A percentile compares a stretch with the other conserved stretches of the same genome.
phyloP scores from a whole-genome alignment of 139 green algal genomes.

The Pleodorina starrii region DNA sequence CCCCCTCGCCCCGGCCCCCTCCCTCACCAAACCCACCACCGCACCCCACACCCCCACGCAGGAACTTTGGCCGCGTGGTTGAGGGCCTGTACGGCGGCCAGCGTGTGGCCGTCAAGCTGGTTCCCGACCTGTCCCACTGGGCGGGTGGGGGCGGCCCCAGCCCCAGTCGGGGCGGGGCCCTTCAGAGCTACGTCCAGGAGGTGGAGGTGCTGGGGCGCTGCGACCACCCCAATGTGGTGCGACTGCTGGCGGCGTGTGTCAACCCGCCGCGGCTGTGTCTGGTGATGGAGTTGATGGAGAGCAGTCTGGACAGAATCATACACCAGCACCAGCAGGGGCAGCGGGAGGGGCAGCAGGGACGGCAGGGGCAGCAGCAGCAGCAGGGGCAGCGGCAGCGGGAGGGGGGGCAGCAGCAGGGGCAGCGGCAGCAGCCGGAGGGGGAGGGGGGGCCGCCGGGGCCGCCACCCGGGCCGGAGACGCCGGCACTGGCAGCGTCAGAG shows the following conservation, averaged over 20 bases:
- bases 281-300: constrained; percentile 39
- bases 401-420: not conserved
- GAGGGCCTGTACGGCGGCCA: constrained; percentile 29
- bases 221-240: constrained; percentile 27
- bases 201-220: constrained; percentile 33
- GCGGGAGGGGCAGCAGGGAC: not conserved
- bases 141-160: not conserved
- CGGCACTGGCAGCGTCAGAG: not conserved
- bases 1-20: too few species aligned
- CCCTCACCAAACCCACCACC: not conserved
- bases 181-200: constrained; percentile 31
- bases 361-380: not conserved
- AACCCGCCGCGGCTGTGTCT: constrained; percentile 17
- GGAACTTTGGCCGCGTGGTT: constrained; percentile 28
- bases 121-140: constrained; percentile 5
- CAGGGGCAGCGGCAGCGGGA: not conserved
- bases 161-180: too few species aligned
- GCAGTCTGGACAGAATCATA: not conserved
- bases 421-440: not conserved
- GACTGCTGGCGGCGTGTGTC: constrained; percentile 16
- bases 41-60: not conserved
- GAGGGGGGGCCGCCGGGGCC: too few species aligned
- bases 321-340: not conserved
- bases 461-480: not conserved
- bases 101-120: constrained; percentile 33